These are phyloP conservation scores for Macrolepiota albuminosa DNA, from an alignment of 768 basidiomycete species.

Conservation along the genomic window DNA sequence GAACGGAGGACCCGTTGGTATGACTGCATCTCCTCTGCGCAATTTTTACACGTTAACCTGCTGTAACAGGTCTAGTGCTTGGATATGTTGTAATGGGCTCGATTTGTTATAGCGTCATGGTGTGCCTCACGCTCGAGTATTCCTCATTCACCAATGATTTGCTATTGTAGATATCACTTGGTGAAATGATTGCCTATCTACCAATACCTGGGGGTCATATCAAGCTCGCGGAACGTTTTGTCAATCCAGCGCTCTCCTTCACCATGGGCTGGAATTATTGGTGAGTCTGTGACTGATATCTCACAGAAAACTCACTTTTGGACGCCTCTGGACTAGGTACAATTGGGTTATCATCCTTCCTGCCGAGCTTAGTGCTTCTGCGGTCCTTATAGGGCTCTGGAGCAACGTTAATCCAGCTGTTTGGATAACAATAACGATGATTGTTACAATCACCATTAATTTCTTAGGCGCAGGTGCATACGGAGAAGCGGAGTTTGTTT, in stretches of 20 bases:
- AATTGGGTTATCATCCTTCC: constrained; percentile 67
- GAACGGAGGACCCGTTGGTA: constrained; percentile 68
- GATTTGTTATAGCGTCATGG: constrained; percentile 73
- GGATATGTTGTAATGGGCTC: constrained; percentile 65
- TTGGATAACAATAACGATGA: constrained; percentile 76
- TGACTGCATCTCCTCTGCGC: background rate
- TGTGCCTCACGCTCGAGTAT: constrained; percentile 12
- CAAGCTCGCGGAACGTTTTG: constrained; percentile 76
- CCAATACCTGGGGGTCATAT: constrained; percentile 81
- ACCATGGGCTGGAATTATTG: constrained; percentile 52
- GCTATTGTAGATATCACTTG: constrained; percentile 51
- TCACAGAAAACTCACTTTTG: background rate
- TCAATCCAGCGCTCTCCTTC: constrained; percentile 68
- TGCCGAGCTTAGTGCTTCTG: constrained; percentile 69
- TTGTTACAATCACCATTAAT: constrained; percentile 76
- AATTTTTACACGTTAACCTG: background rate
- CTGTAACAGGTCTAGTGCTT: constrained; percentile 50
- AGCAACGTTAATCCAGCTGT: constrained; percentile 56
- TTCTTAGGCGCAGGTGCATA: constrained; percentile 73
- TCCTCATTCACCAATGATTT: background rate
- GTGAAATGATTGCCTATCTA: constrained; percentile 75
- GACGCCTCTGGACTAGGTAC: constrained; percentile 28
- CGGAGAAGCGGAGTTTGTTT: constrained; percentile 83
- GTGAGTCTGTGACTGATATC: constrained; percentile 15
- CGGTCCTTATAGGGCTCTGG: constrained; percentile 79